Evolutionary conservation across 139 green algal genomes (phyloP).

Genomic region (Helicosporidium sp.): DNA sequence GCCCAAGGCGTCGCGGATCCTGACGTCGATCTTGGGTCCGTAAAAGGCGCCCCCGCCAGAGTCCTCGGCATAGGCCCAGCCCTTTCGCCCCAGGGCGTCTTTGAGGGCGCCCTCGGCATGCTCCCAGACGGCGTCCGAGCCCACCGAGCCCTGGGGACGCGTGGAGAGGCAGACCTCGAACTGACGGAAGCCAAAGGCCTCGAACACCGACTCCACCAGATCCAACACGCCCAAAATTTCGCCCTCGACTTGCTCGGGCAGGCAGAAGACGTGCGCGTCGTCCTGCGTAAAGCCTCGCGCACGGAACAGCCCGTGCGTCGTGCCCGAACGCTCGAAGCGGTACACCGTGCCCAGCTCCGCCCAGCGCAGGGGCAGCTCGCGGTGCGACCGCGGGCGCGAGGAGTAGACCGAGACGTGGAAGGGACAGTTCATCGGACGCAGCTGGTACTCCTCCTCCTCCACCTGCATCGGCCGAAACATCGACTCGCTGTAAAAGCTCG

Average conservation of each 20-base stretch:
- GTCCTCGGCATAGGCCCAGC: conserved; percentile 44
- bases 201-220: conserved; percentile 67
- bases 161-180: conserved; percentile 83
- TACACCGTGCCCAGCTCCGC: conserved; percentile 96
- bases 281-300: conserved; percentile 96
- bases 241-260: conserved; percentile 63
- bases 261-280: conserved; percentile 97
- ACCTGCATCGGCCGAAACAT: conserved; percentile 88
- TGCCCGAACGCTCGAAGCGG: conserved; percentile 78
- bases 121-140: conserved; percentile 71
- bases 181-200: conserved; percentile 73
- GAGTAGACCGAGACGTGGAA: conserved; percentile 94
- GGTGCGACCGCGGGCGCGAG: conserved; percentile 33
- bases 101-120: conserved; percentile 52
- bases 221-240: conserved; percentile 77
- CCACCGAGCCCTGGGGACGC: conserved; percentile 79
- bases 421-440: conserved; percentile 97
- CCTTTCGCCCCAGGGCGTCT: conserved; percentile 60
- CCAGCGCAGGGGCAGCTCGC: conserved; percentile 78
- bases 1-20: conserved; percentile 64
- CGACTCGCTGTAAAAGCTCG: conserved; percentile 89
- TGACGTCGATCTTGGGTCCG: conserved; percentile 98
- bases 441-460: conserved; percentile 81
- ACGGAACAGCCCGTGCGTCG: conserved; percentile 92
- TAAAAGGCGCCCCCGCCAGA: conserved; percentile 92